These are phyloP conservation scores for Euphrasia confusa DNA, from an alignment of 257 asterid genomes.

Conservation along the genomic window DNA sequence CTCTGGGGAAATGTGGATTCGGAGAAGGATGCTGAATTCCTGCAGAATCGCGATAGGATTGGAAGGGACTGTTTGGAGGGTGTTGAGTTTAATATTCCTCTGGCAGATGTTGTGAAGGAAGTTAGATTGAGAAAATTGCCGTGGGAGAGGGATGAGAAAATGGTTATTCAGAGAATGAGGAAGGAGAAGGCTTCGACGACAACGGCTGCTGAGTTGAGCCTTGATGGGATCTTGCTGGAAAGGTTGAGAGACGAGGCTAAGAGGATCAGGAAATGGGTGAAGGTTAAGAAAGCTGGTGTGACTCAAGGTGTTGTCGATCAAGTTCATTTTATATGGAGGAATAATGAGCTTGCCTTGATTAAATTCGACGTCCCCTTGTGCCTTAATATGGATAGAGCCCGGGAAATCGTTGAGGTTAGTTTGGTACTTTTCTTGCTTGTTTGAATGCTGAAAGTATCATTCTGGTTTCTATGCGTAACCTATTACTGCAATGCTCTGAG, in stretches of 20 bases:
- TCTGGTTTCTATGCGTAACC: slow-evolving; percentile 23
- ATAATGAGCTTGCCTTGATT: slow-evolving; percentile 79
- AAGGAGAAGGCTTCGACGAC: slow-evolving; percentile 38
- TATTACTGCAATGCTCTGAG: slow-evolving; percentile 20
- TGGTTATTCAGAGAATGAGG: slow-evolving; percentile 36
- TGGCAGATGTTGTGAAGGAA: slow-evolving; percentile 31
- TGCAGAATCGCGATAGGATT: slow-evolving; percentile 23
- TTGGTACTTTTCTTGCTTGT: slow-evolving; percentile 1
- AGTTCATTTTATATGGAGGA: slow-evolving; percentile 57
- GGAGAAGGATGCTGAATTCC: slow-evolving; percentile 23
- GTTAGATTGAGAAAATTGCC: slow-evolving; percentile 50
- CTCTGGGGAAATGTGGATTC: slow-evolving; percentile 40
- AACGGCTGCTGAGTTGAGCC: slow-evolving; percentile 47
- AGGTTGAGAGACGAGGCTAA: slow-evolving; percentile 70
- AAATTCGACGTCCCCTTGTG: slow-evolving; percentile 82
- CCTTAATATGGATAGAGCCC: slow-evolving; percentile 75
- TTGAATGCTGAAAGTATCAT: slow-evolving; percentile 12
- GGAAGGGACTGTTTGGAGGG: slow-evolving; percentile 24
- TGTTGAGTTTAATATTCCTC: slow-evolving; percentile 32
- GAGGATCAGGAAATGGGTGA: slow-evolving; percentile 66
- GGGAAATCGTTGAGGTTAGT: slow-evolving; percentile 76
- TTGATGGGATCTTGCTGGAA: slow-evolving; percentile 59
- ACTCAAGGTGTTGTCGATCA: slow-evolving; percentile 69
- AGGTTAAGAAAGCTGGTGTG: slow-evolving; percentile 91
- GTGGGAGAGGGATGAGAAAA: slow-evolving; percentile 66